Conservation (phyloP, 2,329 filamentous ascomycete genomes). For the Colletotrichum plurivorum region DNA sequence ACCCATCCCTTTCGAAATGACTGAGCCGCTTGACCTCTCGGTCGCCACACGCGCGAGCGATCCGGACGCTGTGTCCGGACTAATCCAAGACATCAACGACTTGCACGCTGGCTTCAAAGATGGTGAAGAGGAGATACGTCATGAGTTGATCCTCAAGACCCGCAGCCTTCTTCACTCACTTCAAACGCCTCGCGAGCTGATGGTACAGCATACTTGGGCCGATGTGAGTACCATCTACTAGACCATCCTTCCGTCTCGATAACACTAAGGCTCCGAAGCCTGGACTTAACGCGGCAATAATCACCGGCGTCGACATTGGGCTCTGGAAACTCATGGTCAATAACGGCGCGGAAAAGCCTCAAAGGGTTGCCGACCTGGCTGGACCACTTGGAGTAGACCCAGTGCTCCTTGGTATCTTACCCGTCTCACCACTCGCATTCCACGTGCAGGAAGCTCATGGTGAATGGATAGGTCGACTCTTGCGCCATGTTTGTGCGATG, state of each 20-base stretch:
- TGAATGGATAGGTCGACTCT: constrained; percentile 44
- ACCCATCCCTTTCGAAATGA: not conserved
- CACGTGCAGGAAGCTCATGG: not conserved
- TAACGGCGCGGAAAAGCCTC: constrained; percentile 44
- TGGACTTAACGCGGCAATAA: constrained; percentile 43
- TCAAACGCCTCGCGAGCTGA: constrained; percentile 63
- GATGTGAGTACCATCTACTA: constrained; percentile 47
- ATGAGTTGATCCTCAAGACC: constrained; percentile 52
- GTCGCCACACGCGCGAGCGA: constrained; percentile 41
- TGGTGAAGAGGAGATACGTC: constrained; percentile 40
- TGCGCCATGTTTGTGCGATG: constrained; percentile 56
- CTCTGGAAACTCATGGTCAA: constrained; percentile 52
- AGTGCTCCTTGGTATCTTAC: not conserved
- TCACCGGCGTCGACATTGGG: constrained; percentile 52
- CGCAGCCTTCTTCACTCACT: constrained; percentile 50
- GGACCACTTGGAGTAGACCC: constrained; percentile 45
- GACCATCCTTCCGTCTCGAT: not conserved
- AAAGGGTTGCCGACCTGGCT: constrained; percentile 51
- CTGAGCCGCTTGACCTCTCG: not conserved
- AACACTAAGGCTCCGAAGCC: not conserved
- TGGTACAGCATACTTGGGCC: constrained; percentile 62
- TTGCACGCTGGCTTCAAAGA: not conserved
- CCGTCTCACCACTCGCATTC: not conserved
- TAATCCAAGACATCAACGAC: constrained; percentile 34
- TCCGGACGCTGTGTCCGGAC: constrained; percentile 30